Evolutionary conservation across 2,329 filamentous ascomycete genomes (phyloP), one percentile per base, ranked within the genome.

Genomic region (Fusarium avenaceum): DNA sequence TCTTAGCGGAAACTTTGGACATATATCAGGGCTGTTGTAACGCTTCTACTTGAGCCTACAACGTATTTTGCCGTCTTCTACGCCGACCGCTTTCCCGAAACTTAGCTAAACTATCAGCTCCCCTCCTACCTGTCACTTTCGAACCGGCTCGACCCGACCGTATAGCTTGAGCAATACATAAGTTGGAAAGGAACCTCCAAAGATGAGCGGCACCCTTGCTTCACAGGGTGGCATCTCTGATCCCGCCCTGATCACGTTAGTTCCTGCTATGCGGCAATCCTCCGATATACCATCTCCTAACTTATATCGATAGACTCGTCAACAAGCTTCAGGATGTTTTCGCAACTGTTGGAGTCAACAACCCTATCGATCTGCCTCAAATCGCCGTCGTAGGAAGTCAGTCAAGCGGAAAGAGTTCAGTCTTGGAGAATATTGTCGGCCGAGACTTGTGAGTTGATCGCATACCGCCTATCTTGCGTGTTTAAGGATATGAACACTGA

Each of bases 311-410:
- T 74, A 90, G 88, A 77, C 91, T 98, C 74, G 96, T 99, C 79
- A 99, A 99, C 86, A 98, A 97, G 86, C 90, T 99, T 47, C 96
- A 99, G 80, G 96, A 99, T 93, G 96, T 99, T 74, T 99, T 99
- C 80, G 91, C 95, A 67, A 98, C 96, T 42, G 96, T 99, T 74
- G 96, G 96, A 74, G 96, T 98, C 77, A 96, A 97, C 88, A 99
- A 99, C 82, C 96, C 96, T 67, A 99, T 99, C 86, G 96, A 99
- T 84, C 84, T 99, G 69, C 96, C 96, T 56, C 96, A 99, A 85
- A 99, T 99, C 80, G 95, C 92, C 73, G 96, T 99, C 73, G 96
- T 99, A 59, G 96, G 96, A 77, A 97, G 94, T 81, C 96, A 99
- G 84, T 99, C 96, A 20, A 97, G 95, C 81, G 96, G 96, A 83